These are phyloP conservation scores for Eleusine coracana DNA, from an alignment of 176 grass and related monocot species.

Conservation along the genomic window DNA sequence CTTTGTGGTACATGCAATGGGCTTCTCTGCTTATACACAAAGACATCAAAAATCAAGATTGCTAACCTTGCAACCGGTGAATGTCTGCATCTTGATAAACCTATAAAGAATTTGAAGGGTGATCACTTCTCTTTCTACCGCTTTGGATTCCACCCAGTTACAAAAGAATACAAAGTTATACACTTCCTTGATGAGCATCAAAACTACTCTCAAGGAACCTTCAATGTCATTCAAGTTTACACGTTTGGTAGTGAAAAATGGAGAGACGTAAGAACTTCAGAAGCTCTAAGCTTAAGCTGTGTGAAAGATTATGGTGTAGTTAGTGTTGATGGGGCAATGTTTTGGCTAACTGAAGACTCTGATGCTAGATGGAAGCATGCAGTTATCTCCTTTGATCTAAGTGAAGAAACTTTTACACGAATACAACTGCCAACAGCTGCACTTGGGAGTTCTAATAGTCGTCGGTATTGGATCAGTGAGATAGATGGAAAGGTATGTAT, in stretches of 20 bases:
- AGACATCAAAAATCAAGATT: constrained; percentile 33
- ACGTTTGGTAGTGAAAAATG: constrained; percentile 26
- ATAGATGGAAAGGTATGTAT: constrained; percentile 38
- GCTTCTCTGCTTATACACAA: constrained; percentile 45
- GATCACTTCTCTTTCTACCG: constrained; percentile 34
- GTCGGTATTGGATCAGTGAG: constrained; percentile 13
- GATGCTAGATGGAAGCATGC: not conserved
- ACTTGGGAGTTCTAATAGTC: not conserved
- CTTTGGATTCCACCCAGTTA: constrained; percentile 29
- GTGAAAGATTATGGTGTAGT: constrained; percentile 3
- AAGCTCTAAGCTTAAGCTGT: constrained; percentile 22
- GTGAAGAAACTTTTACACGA: not conserved
- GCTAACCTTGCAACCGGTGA: constrained; percentile 37
- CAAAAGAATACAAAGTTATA: constrained; percentile 28
- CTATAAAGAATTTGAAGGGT: constrained; percentile 7
- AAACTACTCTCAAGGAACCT: not conserved
- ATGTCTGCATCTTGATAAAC: constrained; percentile 30
- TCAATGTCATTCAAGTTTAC: constrained; percentile 40
- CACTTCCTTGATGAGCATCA: constrained; percentile 17
- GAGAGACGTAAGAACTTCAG: constrained; percentile 10
- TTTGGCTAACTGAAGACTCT: constrained; percentile 15
- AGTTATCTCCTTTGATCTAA: constrained; percentile 41
- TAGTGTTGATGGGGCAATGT: constrained; percentile 16
- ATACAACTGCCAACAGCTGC: constrained; percentile 16
- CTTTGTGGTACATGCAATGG: constrained; percentile 45